phyloP scores from a whole-genome alignment of 768 basidiomycete species.

The Suillus tomentosus region DNA sequence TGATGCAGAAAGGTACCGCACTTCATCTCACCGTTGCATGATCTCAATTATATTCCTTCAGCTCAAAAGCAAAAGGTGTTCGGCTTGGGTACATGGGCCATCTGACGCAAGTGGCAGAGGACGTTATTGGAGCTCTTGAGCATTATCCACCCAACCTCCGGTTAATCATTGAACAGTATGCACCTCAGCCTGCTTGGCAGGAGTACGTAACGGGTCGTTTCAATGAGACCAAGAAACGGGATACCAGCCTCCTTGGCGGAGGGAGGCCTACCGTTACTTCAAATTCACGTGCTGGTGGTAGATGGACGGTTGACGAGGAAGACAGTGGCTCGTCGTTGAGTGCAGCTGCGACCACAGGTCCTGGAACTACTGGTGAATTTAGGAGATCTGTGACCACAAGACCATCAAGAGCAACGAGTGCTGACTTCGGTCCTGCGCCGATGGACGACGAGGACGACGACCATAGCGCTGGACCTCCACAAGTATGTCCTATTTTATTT shows the following conservation, averaged over 20 bases:
- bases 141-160: slow-evolving; percentile 83
- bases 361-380: slow-evolving; percentile 51
- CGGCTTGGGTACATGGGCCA: slow-evolving; percentile 97
- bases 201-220: slow-evolving; percentile 86
- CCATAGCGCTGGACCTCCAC: slow-evolving; percentile 46
- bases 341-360: slow-evolving; percentile 20
- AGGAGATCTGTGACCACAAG: slow-evolving; percentile 46
- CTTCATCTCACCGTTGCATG: slow-evolving; percentile 9
- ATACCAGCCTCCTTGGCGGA: slow-evolving; percentile 80
- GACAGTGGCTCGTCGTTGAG: slow-evolving; percentile 34
- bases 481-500: slow-evolving; percentile 34
- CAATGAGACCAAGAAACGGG: slow-evolving; percentile 82
- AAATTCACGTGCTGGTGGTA: slow-evolving; percentile 32
- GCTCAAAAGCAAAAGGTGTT: slow-evolving; percentile 72
- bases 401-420: slow-evolving; percentile 51
- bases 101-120: slow-evolving; percentile 91
- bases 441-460: slow-evolving; percentile 48
- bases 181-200: slow-evolving; percentile 84
- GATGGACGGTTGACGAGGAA: slow-evolving; percentile 76
- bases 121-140: slow-evolving; percentile 86
- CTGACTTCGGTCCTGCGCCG: slow-evolving; percentile 63
- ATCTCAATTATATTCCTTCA: slow-evolving; percentile 29
- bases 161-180: slow-evolving; percentile 60
- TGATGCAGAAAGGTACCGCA: slow-evolving; percentile 67
- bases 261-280: slow-evolving; percentile 68